These are phyloP conservation scores for Didymella exigua DNA, from an alignment of 2,329 filamentous ascomycete genomes.

Conservation along the genomic window DNA sequence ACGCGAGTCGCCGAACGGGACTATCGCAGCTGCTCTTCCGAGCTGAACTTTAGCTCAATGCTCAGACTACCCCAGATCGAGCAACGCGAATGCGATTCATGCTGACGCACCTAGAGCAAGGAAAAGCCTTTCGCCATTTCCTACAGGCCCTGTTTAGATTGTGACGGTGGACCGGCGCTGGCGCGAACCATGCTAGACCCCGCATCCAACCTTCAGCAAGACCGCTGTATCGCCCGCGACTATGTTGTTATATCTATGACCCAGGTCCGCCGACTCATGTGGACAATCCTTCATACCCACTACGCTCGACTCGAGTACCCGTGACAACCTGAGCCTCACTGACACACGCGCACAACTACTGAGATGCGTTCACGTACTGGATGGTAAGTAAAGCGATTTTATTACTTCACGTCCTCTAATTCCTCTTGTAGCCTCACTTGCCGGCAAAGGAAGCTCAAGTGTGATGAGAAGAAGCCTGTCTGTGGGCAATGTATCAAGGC, in stretches of 20 bases:
- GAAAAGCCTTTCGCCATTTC: constrained; percentile 31
- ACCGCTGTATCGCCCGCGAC: constrained; percentile 28
- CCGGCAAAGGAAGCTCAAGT: constrained; percentile 68
- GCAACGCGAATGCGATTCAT: constrained; percentile 37
- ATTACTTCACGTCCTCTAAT: constrained; percentile 1
- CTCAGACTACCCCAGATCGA: constrained; percentile 37
- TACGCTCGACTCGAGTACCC: constrained; percentile 28
- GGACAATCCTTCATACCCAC: constrained; percentile 30
- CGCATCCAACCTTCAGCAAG: constrained; percentile 38
- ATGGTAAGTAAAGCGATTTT: constrained; percentile 38
- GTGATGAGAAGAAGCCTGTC: constrained; percentile 65
- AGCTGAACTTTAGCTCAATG: constrained; percentile 23
- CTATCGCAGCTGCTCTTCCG: constrained; percentile 22
- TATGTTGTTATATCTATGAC: constrained; percentile 40
- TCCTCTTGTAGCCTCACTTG: constrained; percentile 54
- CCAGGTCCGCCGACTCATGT: constrained; percentile 33
- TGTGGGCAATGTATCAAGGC: constrained; percentile 68
- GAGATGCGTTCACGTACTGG: constrained; percentile 50
- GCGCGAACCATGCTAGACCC: constrained; percentile 45
- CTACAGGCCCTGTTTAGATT: constrained; percentile 30
- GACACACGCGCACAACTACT: constrained; percentile 22
- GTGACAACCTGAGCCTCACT: constrained; percentile 16
- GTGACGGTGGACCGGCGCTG: constrained; percentile 39
- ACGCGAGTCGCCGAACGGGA: constrained; percentile 27
- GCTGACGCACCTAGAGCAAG: constrained; percentile 34